A percentile compares a stretch with the other conserved stretches of the same genome.
These are phyloP conservation scores for Eutypella sp. DNA, from an alignment of 2,329 filamentous ascomycete genomes.

Conservation along the genomic window DNA sequence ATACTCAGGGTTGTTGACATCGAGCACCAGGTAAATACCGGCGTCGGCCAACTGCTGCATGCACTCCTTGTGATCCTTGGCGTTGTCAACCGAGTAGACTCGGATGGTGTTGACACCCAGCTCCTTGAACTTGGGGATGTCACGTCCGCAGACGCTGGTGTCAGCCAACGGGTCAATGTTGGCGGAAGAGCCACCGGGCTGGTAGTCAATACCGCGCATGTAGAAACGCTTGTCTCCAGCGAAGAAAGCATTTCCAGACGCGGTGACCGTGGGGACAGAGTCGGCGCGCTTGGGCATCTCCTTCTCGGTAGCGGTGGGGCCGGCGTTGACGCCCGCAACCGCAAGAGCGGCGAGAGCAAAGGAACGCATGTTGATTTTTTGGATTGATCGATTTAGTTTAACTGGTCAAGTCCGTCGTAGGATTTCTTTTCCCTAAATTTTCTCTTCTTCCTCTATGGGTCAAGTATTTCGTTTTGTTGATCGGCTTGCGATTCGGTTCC, in stretches of 20 bases:
- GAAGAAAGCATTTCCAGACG: constrained; percentile 57
- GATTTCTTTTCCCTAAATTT: constrained; percentile 1
- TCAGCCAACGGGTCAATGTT: constrained; percentile 73
- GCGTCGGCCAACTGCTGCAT: constrained; percentile 77
- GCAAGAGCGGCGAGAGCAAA: constrained; percentile 43
- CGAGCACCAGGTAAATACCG: constrained; percentile 86
- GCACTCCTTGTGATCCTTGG: constrained; percentile 72
- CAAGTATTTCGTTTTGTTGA: no score
- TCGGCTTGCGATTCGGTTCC: no score
- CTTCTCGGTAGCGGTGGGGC: constrained; percentile 45
- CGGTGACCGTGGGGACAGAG: constrained; percentile 44
- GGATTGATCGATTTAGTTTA: no score
- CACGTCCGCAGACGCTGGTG: constrained; percentile 63
- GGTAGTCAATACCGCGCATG: constrained; percentile 57
- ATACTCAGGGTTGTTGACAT: constrained; percentile 87
- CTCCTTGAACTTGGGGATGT: constrained; percentile 76
- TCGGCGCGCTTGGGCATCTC: constrained; percentile 46
- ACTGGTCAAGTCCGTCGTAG: no score
- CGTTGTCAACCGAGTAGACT: constrained; percentile 91
- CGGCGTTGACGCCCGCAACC: constrained; percentile 38
- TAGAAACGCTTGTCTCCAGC: constrained; percentile 50
- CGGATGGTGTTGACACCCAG: constrained; percentile 88
- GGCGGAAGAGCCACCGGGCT: constrained; percentile 54
- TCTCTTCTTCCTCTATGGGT: background rate
- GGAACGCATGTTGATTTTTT: constrained; percentile 46